Conservation (phyloP, 2,329 filamentous ascomycete species). For the Pestalotiopsis sp. region DNA sequence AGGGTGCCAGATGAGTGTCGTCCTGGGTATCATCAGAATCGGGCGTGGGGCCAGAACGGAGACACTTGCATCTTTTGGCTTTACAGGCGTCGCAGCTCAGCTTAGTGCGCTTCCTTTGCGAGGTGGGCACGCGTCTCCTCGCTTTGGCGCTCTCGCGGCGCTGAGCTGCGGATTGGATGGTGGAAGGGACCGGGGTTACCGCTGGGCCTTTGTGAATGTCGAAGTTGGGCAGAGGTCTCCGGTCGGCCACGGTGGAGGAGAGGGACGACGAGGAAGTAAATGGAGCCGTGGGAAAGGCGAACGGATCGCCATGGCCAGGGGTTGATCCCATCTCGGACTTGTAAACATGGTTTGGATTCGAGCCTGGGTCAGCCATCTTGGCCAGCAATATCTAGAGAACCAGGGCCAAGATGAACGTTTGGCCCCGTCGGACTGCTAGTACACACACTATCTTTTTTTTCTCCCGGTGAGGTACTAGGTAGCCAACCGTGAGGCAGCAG, state of each 20-base stretch:
- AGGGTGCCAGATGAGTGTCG: constrained; percentile 28
- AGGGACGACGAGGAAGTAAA: not conserved
- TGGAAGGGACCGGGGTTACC: not conserved
- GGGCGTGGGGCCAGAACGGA: constrained; percentile 20
- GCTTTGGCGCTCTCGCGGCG: constrained; percentile 22
- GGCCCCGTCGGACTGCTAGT: not conserved
- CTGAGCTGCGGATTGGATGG: constrained; percentile 14
- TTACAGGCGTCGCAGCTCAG: constrained; percentile 38
- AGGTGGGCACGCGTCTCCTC: constrained; percentile 33
- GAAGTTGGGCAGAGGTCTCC: constrained; percentile 3
- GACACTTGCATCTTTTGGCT: constrained; percentile 34
- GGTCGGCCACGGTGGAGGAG: not conserved
- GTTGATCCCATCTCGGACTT: not conserved
- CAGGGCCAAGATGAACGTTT: not conserved
- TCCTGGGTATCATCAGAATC: constrained; percentile 13
- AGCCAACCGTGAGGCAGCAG: not conserved
- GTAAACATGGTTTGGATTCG: not conserved
- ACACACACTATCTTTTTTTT: not conserved
- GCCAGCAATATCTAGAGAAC: not conserved
- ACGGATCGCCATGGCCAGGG: not conserved
- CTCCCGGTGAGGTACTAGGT: not conserved
- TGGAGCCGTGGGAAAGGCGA: not conserved
- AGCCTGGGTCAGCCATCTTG: not conserved
- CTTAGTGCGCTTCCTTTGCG: constrained; percentile 33
- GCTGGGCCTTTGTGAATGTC: not conserved